phyloP scores from a whole-genome alignment of 176 grass and related monocot species.

The Rhynchospora breviuscula region DNA sequence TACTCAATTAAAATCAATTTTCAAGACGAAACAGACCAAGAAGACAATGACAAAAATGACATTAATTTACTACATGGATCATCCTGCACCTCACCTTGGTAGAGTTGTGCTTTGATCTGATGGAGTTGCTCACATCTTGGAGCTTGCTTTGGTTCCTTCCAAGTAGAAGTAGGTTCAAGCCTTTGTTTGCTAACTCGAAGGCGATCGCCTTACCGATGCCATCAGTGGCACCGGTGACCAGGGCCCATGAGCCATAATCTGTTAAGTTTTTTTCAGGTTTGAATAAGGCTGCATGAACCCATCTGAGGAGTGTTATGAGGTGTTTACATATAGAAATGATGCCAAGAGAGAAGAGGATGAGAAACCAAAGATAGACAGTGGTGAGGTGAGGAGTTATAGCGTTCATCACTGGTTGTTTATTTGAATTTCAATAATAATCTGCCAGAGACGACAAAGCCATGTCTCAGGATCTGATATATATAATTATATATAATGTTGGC shows the following conservation, averaged over 20 bases:
- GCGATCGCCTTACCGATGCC: constrained; percentile 38
- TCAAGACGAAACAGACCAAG: neutral
- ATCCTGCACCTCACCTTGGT: neutral
- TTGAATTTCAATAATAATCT: neutral
- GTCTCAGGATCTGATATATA: neutral
- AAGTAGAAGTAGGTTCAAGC: constrained; percentile 28
- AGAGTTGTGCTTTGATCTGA: constrained; percentile 21
- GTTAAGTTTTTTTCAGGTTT: constrained; percentile 23
- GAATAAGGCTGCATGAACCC: constrained; percentile 30
- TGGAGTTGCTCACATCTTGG: constrained; percentile 24
- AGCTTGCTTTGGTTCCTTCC: constrained; percentile 38
- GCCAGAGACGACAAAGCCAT: neutral
- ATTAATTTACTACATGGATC: neutral
- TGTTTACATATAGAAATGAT: constrained; percentile 13
- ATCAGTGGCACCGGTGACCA: constrained; percentile 38
- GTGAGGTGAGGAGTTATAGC: neutral
- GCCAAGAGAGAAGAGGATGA: constrained; percentile 21
- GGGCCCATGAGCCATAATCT: constrained; percentile 37
- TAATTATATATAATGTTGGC: neutral
- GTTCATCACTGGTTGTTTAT: neutral
- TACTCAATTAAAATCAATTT: neutral
- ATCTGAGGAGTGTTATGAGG: constrained; percentile 4
- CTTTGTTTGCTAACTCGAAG: constrained; percentile 28
- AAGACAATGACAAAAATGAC: neutral
- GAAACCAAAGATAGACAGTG: neutral